Base-by-base conservation (phyloP, 495 filamentous ascomycete genomes). In the Trichoderma parareesei region DNA sequence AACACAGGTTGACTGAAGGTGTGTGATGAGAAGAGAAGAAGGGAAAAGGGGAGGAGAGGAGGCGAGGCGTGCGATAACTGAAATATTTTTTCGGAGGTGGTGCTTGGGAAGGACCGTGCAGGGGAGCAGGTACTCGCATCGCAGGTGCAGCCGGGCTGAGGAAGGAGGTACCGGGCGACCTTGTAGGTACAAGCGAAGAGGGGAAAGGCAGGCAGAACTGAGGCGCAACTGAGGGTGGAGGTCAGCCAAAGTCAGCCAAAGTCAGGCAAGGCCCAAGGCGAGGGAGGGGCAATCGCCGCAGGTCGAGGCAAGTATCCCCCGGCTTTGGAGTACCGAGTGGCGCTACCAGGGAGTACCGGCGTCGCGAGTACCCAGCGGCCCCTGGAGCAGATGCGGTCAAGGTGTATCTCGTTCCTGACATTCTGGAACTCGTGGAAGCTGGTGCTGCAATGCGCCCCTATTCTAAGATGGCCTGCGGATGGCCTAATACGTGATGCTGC, bases 31-130 rank as follows among this genome's bases (percentile, higher is more conserved):
- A 27, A 27, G 20, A 42, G 64, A 78, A 73, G 72, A 73, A 71
- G 75, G 76, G 33, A 57, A 75, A 75, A 74, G 71, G 71, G 70
- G 74, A 72, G 73, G 70, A 16, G 61, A 49, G 20, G 16, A n/a
- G 18, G 61, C 40, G 61, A 46, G 61, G 33, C 8, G 60, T 62
- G 38, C 41, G 60, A 63, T 37, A 44, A 18, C n/a, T 63, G 61
- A 63, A 63, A 63, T 63, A 63, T 61, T 65, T 65, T 65, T 65
- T 61, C 37, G 46, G 18, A 38, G 53, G 53, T 35, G 53, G 53
- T 57, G 53, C 53, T 57, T 37, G 53, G 20, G 27, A 13, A 57
- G 53, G 53, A 35, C 53, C 53, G 53, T 57, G 53, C 53, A 57
- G 53, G 53, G 53, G 53, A 27, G 53, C 20, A 57, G 53, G 53